Conservation (phyloP, 2,329 filamentous ascomycete genomes). For the Phaeosphaeriaceae sp. region DNA sequence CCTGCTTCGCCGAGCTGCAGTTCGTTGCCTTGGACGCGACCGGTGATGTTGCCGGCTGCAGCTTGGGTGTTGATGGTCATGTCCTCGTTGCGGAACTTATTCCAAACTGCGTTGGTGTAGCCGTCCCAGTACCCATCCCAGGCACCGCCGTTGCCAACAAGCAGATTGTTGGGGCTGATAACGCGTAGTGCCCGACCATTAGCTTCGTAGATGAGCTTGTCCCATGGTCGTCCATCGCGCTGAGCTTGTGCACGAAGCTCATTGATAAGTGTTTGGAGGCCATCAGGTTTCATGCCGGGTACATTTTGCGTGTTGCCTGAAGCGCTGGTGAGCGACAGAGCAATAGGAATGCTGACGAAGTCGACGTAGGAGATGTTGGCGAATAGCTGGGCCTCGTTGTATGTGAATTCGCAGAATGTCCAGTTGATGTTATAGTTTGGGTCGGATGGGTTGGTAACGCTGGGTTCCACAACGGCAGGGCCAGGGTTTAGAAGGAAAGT, state of each 20-base stretch:
- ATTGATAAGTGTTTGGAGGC: slow-evolving; percentile 62
- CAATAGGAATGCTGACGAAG: slow-evolving; percentile 64
- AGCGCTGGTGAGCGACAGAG: slow-evolving; percentile 54
- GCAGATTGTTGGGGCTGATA: slow-evolving; percentile 54
- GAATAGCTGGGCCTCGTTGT: slow-evolving; percentile 56
- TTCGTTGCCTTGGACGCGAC: slow-evolving; percentile 51
- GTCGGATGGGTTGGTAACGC: slow-evolving; percentile 68
- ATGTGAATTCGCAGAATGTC: slow-evolving; percentile 58
- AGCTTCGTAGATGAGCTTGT: slow-evolving; percentile 61
- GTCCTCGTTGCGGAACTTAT: slow-evolving; percentile 52
- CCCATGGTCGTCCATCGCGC: slow-evolving; percentile 66
- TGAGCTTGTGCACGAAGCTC: slow-evolving; percentile 63
- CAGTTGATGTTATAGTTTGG: slow-evolving; percentile 55
- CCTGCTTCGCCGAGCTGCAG: slow-evolving; percentile 53
- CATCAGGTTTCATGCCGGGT: slow-evolving; percentile 65
- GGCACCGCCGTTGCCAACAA: slow-evolving; percentile 54
- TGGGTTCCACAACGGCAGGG: slow-evolving; percentile 76
- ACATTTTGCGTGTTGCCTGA: slow-evolving; percentile 53
- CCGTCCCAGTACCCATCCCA: slow-evolving; percentile 61
- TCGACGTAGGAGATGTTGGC: slow-evolving; percentile 75
- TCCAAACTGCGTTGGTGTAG: slow-evolving; percentile 62
- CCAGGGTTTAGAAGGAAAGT: slow-evolving; percentile 75
- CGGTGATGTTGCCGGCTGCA: slow-evolving; percentile 60
- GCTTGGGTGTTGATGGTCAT: slow-evolving; percentile 72
- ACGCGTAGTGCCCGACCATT: slow-evolving; percentile 49